These are phyloP conservation scores for Saccharomycodes ludwigii DNA, from an alignment of 805 yeast genomes.

Conservation along the genomic window DNA sequence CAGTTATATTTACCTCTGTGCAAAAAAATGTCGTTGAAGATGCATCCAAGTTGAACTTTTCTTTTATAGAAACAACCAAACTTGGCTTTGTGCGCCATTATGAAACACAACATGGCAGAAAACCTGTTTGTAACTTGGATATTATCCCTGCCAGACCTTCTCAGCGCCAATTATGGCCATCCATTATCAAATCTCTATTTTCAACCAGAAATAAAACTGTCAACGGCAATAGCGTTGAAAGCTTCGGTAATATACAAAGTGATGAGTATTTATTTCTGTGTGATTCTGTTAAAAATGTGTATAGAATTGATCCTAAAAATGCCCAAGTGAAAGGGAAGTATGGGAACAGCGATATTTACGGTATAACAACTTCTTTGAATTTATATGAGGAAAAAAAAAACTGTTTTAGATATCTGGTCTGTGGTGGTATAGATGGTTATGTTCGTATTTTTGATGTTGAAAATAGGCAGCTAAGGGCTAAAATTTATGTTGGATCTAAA, in stretches of 20 bases:
- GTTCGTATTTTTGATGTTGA: conserved; percentile 60
- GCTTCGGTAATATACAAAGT: conserved; percentile 13
- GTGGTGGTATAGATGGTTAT: conserved; percentile 85
- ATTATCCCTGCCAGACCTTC: conserved; percentile 15
- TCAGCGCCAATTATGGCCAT: conserved; percentile 3
- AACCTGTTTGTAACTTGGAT: conserved; percentile 38
- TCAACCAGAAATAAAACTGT: background rate
- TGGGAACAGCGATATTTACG: conserved; percentile 69
- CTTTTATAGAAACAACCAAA: conserved; percentile 54
- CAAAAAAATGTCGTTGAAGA: conserved; percentile 10
- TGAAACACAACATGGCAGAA: conserved; percentile 52
- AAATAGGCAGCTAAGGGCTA: conserved; percentile 46
- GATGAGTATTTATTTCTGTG: conserved; percentile 8
- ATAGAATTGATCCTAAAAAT: conserved; percentile 36
- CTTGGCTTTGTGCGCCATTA: conserved; percentile 70
- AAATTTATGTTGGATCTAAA: conserved; percentile 68
- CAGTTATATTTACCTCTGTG: conserved; percentile 37
- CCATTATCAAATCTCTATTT: background rate
- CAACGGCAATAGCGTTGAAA: background rate
- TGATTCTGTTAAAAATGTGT: conserved; percentile 58
- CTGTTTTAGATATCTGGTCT: conserved; percentile 47
- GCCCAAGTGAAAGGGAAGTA: conserved; percentile 57
- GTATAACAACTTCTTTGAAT: conserved; percentile 23
- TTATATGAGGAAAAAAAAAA: conserved; percentile 22
- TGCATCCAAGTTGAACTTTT: conserved; percentile 21